These are phyloP conservation scores for Ascoidea tarda DNA, from an alignment of 805 yeast genomes.

Conservation along the genomic window DNA sequence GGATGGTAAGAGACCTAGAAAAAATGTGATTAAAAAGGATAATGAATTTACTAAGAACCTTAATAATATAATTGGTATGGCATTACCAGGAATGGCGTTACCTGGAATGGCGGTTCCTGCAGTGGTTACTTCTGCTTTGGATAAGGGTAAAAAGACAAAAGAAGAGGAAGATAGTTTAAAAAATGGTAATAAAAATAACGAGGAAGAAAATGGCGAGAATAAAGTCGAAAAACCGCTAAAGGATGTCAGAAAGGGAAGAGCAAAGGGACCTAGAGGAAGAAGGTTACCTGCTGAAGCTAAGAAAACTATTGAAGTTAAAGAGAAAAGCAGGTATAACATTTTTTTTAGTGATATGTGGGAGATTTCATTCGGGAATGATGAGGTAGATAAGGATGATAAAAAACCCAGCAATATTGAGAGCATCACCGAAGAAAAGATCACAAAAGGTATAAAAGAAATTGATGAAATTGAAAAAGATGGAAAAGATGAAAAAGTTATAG, in stretches of 20 bases:
- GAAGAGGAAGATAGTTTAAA: constrained; percentile 3
- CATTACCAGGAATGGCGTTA: not conserved
- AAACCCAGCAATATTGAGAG: too few relatives aligned
- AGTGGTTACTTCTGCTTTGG: not conserved
- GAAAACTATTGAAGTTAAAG: constrained; percentile 15
- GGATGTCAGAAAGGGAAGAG: constrained; percentile 35
- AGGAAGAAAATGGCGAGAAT: constrained; percentile 9
- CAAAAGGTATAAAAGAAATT: not conserved
- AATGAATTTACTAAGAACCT: constrained; percentile 38
- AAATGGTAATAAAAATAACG: too few relatives aligned
- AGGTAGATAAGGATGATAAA: not conserved
- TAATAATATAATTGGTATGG: constrained; percentile 42
- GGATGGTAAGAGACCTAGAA: constrained; percentile 25
- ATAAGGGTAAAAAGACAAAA: not conserved
- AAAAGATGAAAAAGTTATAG: constrained; percentile 7
- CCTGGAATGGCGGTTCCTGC: not conserved
- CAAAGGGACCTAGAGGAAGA: constrained; percentile 64
- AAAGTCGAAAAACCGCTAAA: constrained; percentile 7
- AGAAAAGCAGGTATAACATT: not conserved
- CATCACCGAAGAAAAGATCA: not conserved
- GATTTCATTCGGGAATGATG: not conserved
- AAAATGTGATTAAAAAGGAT: not conserved
- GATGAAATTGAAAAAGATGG: constrained; percentile 6
- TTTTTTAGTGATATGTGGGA: not conserved
- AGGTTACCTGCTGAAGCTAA: constrained; percentile 47